These are phyloP conservation scores for Sporisorium reilianum DNA, from an alignment of 1,284 basidiomycete species.

Conservation along the genomic window DNA sequence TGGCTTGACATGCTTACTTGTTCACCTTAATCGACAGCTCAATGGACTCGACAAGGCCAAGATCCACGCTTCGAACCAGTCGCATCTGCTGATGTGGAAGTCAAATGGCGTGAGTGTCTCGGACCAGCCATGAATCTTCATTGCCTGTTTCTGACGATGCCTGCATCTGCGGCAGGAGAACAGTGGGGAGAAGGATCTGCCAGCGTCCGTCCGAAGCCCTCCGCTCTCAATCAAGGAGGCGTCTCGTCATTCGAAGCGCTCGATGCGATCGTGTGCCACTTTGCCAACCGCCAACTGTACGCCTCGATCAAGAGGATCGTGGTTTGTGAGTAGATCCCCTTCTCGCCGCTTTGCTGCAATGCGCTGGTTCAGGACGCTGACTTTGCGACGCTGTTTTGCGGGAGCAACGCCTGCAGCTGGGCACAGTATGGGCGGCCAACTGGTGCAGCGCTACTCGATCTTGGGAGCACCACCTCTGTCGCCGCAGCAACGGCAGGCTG, in stretches of 20 bases:
- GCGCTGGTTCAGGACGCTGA: neutral
- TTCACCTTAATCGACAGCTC: conserved; percentile 19
- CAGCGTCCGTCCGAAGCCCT: neutral
- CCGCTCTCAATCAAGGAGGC: neutral
- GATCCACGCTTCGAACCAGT: neutral
- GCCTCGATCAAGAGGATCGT: conserved; percentile 21
- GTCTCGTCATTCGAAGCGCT: conserved; percentile 50
- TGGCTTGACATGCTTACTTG: neutral
- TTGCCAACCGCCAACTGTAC: conserved; percentile 3
- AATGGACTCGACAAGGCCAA: conserved; percentile 45
- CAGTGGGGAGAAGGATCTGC: conserved; percentile 51
- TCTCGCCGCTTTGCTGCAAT: neutral
- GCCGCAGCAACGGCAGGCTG: neutral
- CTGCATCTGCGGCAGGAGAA: neutral
- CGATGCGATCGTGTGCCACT: conserved; percentile 32
- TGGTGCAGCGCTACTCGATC: conserved; percentile 45
- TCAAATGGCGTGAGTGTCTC: conserved; percentile 34
- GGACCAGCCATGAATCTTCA: neutral
- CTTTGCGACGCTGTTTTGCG: neutral
- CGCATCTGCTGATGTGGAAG: conserved; percentile 40
- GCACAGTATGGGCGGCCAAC: conserved; percentile 48
- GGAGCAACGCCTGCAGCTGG: conserved; percentile 26
- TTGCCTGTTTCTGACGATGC: neutral
- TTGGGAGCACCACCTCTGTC: conserved; percentile 12
- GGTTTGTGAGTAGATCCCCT: conserved; percentile 26